A percentile compares a stretch with the other conserved stretches of the same genome.
phyloP scores from a whole-genome alignment of 768 basidiomycete genomes.

The Termitomyces sp. region DNA sequence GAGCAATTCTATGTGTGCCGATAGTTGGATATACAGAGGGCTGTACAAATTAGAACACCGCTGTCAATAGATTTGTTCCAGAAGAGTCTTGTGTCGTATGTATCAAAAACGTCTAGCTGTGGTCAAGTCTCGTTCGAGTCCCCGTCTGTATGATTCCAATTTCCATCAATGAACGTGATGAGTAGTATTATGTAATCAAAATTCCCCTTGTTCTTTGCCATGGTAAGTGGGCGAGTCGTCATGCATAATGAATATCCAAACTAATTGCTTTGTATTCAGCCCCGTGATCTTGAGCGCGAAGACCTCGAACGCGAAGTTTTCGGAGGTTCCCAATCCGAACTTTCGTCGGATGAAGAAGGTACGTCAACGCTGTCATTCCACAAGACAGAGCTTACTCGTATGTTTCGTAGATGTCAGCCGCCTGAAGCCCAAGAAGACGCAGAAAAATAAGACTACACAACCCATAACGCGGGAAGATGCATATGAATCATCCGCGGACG shows the following conservation, averaged over 20 bases:
- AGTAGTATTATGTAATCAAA: constrained; percentile 4
- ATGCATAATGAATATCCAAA: background rate
- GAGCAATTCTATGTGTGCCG: no score
- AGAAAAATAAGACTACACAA: constrained; percentile 25
- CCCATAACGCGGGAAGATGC: constrained; percentile 45
- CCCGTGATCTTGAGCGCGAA: constrained; percentile 44
- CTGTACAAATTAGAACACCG: no score
- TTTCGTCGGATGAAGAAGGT: constrained; percentile 74
- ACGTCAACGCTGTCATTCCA: background rate
- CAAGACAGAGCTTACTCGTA: background rate
- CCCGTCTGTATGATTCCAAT: no score
- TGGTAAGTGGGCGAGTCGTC: background rate
- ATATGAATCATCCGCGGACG: constrained; percentile 43
- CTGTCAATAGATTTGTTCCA: no score
- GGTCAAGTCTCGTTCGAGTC: no score
- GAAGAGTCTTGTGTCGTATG: no score
- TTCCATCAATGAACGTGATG: no score
- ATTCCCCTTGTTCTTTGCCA: background rate
- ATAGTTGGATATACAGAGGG: no score
- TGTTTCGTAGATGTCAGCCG: constrained; percentile 35
- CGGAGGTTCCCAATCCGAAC: constrained; percentile 80
- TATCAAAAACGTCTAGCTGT: no score
- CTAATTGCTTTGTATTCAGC: constrained; percentile 3
- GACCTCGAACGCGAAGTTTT: constrained; percentile 72
- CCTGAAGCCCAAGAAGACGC: constrained; percentile 35